Evolutionary conservation across 441 rosid genomes (phyloP).

Genomic region (Gossypium gossypioides): DNA sequence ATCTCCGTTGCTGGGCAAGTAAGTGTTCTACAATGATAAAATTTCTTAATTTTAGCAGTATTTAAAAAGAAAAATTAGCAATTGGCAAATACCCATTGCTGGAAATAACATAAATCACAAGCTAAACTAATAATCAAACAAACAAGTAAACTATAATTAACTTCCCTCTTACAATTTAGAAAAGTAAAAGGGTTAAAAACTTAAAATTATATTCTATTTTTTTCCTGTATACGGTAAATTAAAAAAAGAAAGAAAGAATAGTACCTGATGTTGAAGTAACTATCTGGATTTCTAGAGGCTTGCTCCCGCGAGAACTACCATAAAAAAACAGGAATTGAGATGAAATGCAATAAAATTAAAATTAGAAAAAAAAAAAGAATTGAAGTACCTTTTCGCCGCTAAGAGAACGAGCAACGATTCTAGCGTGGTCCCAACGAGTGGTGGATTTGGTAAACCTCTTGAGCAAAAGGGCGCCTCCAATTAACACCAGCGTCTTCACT

Average conservation of each 20-base stretch:
- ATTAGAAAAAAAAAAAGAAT: background rate
- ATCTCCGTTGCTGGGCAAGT: constrained; percentile 79
- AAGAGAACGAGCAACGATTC: constrained; percentile 57
- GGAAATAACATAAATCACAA: background rate
- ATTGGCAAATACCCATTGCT: background rate
- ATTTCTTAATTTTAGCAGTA: background rate
- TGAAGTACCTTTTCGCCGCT: constrained; percentile 55
- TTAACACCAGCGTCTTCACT: constrained; percentile 50
- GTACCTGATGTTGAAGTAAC: constrained; percentile 79
- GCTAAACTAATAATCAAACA: background rate
- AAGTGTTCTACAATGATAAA: constrained; percentile 46
- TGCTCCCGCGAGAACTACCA: constrained; percentile 65
- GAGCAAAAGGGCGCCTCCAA: constrained; percentile 70
- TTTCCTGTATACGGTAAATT: background rate
- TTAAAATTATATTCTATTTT: background rate
- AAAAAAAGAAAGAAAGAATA: background rate
- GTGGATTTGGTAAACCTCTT: constrained; percentile 82
- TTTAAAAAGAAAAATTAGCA: background rate
- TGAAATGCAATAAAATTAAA: background rate
- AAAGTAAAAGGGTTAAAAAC: background rate
- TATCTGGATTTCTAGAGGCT: constrained; percentile 78
- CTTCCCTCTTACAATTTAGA: background rate
- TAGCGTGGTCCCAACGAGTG: constrained; percentile 82
- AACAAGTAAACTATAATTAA: background rate
- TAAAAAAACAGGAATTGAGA: background rate